These are phyloP conservation scores for Plasmodium gonderi DNA, from an alignment of 169 alveolate species.

Conservation along the genomic window DNA sequence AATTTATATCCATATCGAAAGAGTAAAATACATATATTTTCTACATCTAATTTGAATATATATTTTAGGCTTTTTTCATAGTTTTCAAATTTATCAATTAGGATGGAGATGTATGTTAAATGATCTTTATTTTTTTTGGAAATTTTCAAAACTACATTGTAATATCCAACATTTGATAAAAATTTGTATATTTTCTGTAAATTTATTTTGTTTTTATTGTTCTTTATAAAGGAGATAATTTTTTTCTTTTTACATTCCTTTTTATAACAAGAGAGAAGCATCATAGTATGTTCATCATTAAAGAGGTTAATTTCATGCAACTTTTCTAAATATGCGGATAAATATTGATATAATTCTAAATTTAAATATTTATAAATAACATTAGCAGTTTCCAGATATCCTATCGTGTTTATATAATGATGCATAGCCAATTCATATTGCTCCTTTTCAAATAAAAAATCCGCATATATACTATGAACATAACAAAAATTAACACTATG, in stretches of 20 bases:
- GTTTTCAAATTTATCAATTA: constrained; percentile 68
- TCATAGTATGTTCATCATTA: constrained; percentile 70
- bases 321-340: constrained; percentile 58
- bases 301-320: constrained; percentile 36
- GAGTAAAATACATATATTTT: constrained; percentile 55
- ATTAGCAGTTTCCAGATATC: constrained; percentile 32
- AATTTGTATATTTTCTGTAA: constrained; percentile 52
- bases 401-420: constrained; percentile 55
- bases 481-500: constrained; percentile 13
- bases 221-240: constrained; percentile 51
- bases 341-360: constrained; percentile 64
- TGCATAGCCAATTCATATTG: constrained; percentile 39
- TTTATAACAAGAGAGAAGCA: constrained; percentile 59
- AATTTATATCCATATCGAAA: constrained; percentile 63
- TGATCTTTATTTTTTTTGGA: constrained; percentile 64
- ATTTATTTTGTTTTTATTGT: constrained; percentile 55
- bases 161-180: constrained; percentile 50
- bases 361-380: constrained; percentile 71
- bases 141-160: constrained; percentile 46
- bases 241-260: constrained; percentile 54
- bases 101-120: constrained; percentile 45
- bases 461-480: constrained; percentile 58
- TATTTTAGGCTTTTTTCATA: constrained; percentile 62
- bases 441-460: constrained; percentile 69
- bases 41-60: constrained; percentile 54